Conservation (phyloP, 345 rosid genomes). For the Moringa oleifera region DNA sequence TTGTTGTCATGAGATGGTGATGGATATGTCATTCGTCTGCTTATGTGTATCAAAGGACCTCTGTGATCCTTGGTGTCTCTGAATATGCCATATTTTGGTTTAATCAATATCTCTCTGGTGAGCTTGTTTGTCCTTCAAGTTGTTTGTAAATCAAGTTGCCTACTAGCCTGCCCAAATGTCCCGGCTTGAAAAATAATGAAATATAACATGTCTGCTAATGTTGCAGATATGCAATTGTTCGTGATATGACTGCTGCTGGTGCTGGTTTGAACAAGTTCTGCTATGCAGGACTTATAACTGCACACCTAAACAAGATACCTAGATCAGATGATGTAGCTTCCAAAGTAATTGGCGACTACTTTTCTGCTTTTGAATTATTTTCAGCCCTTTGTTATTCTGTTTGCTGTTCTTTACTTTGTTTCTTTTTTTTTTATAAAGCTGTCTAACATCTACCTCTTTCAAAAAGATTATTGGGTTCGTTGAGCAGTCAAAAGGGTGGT, state of each 20-base stretch:
- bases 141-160: constrained; percentile 6
- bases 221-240: constrained; percentile 74
- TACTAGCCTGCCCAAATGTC: not conserved
- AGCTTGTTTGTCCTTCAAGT: not conserved
- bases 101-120: not conserved
- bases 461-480: constrained; percentile 78
- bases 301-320: constrained; percentile 71
- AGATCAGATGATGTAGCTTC: constrained; percentile 52
- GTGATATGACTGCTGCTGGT: constrained; percentile 98
- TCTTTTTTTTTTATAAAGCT: constrained; percentile 2
- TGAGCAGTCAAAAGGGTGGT: constrained; percentile 89
- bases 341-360: constrained; percentile 40
- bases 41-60: not conserved
- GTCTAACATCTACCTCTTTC: constrained; percentile 16
- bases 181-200: constrained; percentile 1
- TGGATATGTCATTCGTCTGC: not conserved
- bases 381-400: not conserved
- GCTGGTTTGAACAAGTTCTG: constrained; percentile 91
- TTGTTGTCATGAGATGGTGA: not conserved
- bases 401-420: not conserved
- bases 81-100: not conserved
- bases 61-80: not conserved
- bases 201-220: constrained; percentile 5
- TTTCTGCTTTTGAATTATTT: not conserved
- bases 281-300: constrained; percentile 91